These are phyloP conservation scores for Scheffersomyces coipomensis DNA, from an alignment of 805 yeast genomes.

Conservation along the genomic window DNA sequence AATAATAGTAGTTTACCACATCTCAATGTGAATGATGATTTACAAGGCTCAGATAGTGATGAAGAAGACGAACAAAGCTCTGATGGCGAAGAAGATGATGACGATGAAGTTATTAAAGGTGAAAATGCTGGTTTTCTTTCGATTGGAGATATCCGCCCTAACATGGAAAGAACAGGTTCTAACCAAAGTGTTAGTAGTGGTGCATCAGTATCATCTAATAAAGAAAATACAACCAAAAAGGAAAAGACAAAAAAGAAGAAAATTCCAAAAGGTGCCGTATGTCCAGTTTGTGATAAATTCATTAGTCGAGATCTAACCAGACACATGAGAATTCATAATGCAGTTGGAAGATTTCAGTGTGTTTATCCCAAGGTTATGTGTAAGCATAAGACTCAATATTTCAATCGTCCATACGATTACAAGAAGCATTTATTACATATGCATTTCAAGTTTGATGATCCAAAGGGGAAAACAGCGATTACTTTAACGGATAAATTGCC, in stretches of 20 bases:
- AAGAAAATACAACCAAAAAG: background rate
- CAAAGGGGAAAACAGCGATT: constrained; percentile 36
- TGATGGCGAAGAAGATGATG: constrained; percentile 4
- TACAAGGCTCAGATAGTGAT: constrained; percentile 4
- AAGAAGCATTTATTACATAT: constrained; percentile 43
- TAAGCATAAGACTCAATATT: constrained; percentile 40
- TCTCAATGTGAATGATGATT: background rate
- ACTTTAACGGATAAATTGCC: constrained; percentile 42
- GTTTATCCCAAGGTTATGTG: constrained; percentile 39
- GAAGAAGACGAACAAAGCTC: background rate
- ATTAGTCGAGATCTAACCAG: constrained; percentile 41
- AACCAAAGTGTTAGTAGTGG: constrained; percentile 13
- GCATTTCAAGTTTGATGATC: constrained; percentile 42
- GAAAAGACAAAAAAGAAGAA: constrained; percentile 16
- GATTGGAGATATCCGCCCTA: constrained; percentile 7
- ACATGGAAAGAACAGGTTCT: constrained; percentile 13
- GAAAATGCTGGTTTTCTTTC: constrained; percentile 3
- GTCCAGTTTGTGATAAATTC: constrained; percentile 38
- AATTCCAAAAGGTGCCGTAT: constrained; percentile 33
- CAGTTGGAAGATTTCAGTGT: constrained; percentile 42
- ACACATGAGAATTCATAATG: constrained; percentile 44
- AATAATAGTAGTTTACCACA: background rate
- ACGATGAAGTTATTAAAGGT: background rate
- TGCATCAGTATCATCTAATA: constrained; percentile 6
- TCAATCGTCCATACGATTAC: constrained; percentile 46